Base-by-base conservation (phyloP, 768 basidiomycete genomes). In the Suillus hirtellus region DNA sequence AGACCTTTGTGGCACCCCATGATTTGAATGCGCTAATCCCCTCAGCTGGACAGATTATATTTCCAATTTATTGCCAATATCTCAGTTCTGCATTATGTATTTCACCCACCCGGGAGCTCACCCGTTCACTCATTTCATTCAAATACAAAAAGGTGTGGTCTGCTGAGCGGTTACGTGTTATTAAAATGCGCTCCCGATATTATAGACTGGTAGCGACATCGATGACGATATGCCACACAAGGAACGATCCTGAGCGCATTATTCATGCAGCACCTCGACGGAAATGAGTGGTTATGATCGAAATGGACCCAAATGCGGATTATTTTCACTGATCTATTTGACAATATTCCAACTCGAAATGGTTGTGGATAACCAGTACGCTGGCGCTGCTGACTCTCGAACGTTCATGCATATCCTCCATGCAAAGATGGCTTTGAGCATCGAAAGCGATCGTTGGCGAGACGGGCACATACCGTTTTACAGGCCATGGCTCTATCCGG, bases 131-230 rank as follows among this genome's bases (percentile, higher is more conserved):
- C 37, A 54, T n/a, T 34, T 54, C 34, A 56, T 56, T 21, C 21
- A 24, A 56, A n/a, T 15, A 15, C 54, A 24, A 55, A 55, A 55
- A 37, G 27, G 54, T 5, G 15, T 38, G 21, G 54, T 21, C 21
- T 27, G 55, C 55, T 40, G 55, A 56, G 55, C 55, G 10, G 55
- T 38, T n/a, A 53, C 52, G 52, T 53, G 52, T 52, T 31, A 52
- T 52, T 31, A 52, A 52, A 56, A 40, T 17, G 21, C 7, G 55
- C 55, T 15, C 14, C 21, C 37, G 55, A 56, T 38, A 56, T 38
- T 24, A 37, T 38, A 42, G 9, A 42, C 38, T 42, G n/a, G 37
- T n/a, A 19, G 54, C 54, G 21, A 38, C 35, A 55, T 37, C 4
- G 27, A 9, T 42, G 40, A 58, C 40, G 21, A 15, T 55, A 58